Base-by-base conservation (phyloP, 2,329 filamentous ascomycete species). In the Trichoderma sp. region DNA sequence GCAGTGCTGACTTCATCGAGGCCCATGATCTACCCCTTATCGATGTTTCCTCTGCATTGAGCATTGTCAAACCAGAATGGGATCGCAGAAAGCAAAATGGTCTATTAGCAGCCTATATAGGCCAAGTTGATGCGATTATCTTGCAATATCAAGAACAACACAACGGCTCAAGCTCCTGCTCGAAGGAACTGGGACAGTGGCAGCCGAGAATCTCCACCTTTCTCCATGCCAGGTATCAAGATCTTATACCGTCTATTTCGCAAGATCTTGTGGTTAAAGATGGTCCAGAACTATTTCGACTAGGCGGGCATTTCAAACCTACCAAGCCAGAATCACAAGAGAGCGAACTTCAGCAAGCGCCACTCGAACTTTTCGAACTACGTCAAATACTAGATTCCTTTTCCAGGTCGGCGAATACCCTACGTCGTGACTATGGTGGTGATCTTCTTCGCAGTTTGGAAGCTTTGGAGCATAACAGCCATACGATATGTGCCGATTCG, bases 401-500 rank as follows among this genome's bases (percentile, higher is more conserved):
- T 16, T 11, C 29, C 11, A 11, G 47, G 1, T 73, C 72, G 1
- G 7, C 64, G 0, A 61, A 68, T 1, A 0, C 14, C 3, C 70
- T 71, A 0, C 64, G 73, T n/a, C 62, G 58, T 21, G 64, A 64
- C 29, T 76, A 75, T n/a, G 63, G 74, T 1, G 33, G 70, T 0
- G 74, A 75, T 4, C 72, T 76, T 16, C 33, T 52, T 4, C 6
- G 49, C 5, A 70, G 69, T 14, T n/a, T 70, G 40, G 14, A 29
- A 10, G 62, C 61, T 19, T 62, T 68, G 27, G 40, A 68, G 33
- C 29, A 27, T 21, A 31, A 19, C 31, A 60, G 14, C n/a, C 43
- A 29, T 10, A 33, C 4, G 16, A 35, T 13, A 52, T 29, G 10
- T 40, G 21, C 29, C 4, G 49, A 24, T 27, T 57, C 31, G 14